Conservation (phyloP, 148 eudicot species). For the Chenopodium formosanum region DNA sequence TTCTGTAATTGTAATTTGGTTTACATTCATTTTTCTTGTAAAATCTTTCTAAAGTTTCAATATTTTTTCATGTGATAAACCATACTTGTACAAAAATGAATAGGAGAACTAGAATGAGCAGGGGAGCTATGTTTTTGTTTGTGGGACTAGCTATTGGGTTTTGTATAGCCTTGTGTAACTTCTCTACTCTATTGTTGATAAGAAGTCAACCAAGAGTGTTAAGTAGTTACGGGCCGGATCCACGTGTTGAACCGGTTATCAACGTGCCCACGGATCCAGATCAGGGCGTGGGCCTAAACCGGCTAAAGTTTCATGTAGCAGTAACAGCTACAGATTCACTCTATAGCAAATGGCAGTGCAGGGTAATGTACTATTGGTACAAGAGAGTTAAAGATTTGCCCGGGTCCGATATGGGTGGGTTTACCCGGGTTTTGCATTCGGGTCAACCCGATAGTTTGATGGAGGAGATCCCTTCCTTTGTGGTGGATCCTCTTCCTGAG, state of each 20-base stretch:
- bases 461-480: conserved; percentile 48
- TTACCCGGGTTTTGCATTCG: conserved; percentile 50
- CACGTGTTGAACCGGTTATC: conserved; percentile 21
- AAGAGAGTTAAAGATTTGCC: conserved; percentile 31
- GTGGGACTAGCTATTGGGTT: conserved; percentile 22
- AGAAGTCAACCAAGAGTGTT: not conserved
- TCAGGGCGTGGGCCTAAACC: not conserved
- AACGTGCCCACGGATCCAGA: not conserved
- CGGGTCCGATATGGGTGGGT: conserved; percentile 48
- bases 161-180: conserved; percentile 30
- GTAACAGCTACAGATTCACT: conserved; percentile 36
- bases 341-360: conserved; percentile 50
- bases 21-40: not conserved
- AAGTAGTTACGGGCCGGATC: not conserved
- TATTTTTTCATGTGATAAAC: too few species aligned
- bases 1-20: not conserved
- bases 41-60: not conserved
- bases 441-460: conserved; percentile 43
- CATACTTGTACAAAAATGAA: too few species aligned
- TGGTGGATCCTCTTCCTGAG: conserved; percentile 43
- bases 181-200: conserved; percentile 22
- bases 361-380: conserved; percentile 56
- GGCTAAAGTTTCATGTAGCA: conserved; percentile 37
- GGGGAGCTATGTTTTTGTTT: conserved; percentile 21
- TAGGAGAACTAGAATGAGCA: conserved; percentile 21